Evolutionary conservation across 1,284 basidiomycete genomes (phyloP).

Genomic region (Mycena sp.): DNA sequence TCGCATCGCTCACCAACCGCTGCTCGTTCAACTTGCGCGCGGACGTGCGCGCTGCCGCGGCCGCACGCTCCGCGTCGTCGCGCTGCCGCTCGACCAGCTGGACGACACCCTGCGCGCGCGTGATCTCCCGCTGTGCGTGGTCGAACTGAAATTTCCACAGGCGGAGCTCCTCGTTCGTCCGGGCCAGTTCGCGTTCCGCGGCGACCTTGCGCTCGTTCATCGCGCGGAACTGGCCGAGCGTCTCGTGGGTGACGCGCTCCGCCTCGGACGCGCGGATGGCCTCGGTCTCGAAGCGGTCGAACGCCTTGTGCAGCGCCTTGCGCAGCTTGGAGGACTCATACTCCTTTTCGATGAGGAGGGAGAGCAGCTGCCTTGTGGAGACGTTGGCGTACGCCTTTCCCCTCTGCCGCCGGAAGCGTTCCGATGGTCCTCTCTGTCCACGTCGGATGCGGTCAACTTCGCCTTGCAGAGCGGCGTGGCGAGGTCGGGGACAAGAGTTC

Average conservation of each 20-base stretch:
- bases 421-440: slow-evolving; percentile 24
- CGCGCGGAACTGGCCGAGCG: slow-evolving; percentile 57
- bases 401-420: slow-evolving; percentile 32
- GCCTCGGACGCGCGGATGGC: slow-evolving; percentile 60
- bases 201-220: slow-evolving; percentile 60
- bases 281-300: slow-evolving; percentile 63
- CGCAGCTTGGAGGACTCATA: slow-evolving; percentile 63
- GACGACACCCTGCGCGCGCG: slow-evolving; percentile 53
- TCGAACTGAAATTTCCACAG: slow-evolving; percentile 72
- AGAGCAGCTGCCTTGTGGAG: slow-evolving; percentile 55
- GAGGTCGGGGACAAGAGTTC: slow-evolving; percentile 29
- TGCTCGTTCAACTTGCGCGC: slow-evolving; percentile 59
- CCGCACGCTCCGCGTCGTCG: slow-evolving; percentile 60
- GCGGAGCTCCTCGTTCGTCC: slow-evolving; percentile 61
- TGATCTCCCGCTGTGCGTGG: slow-evolving; percentile 69
- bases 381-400: slow-evolving; percentile 43
- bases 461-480: background rate
- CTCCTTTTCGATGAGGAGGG: slow-evolving; percentile 62
- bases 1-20: slow-evolving; percentile 54
- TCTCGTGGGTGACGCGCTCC: slow-evolving; percentile 59
- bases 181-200: slow-evolving; percentile 61
- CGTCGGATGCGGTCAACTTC: slow-evolving; percentile 5
- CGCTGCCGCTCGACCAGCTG: slow-evolving; percentile 55
- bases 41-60: slow-evolving; percentile 53
- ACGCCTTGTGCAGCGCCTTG: slow-evolving; percentile 58